phyloP scores from a whole-genome alignment of 805 yeast species.

The Lipomyces kockii region DNA sequence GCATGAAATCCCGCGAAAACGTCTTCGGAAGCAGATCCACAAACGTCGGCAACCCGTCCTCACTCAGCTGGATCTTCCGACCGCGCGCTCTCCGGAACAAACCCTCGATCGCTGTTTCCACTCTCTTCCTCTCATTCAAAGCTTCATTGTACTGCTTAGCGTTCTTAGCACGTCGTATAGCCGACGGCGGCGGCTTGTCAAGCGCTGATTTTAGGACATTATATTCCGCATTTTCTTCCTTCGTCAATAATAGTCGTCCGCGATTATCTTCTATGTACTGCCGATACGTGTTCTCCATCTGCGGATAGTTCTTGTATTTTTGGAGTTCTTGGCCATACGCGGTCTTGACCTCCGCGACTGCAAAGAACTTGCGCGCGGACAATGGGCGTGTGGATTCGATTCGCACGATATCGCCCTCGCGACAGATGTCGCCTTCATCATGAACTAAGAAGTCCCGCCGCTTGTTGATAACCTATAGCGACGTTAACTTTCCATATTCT shows the following conservation, averaged over 20 bases:
- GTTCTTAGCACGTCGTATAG: not conserved
- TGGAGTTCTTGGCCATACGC: constrained; percentile 24
- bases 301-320: constrained; percentile 18
- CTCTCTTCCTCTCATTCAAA: not conserved
- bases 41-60: not conserved
- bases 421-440: constrained; percentile 88
- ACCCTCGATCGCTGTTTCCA: not conserved
- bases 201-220: not conserved
- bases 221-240: not conserved
- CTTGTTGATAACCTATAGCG: constrained; percentile 60
- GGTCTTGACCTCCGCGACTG: constrained; percentile 92
- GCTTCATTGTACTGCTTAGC: not conserved
- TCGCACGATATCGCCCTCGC: constrained; percentile 94
- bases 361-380: constrained; percentile 80
- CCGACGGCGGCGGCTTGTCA: not conserved
- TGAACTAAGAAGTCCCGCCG: constrained; percentile 88
- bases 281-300: constrained; percentile 12
- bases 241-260: not conserved
- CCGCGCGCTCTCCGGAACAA: not conserved
- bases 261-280: constrained; percentile 9
- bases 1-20: not conserved
- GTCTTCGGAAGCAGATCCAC: not conserved
- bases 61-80: not conserved
- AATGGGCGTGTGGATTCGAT: constrained; percentile 84
- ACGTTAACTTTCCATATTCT: constrained; percentile 5